These are phyloP conservation scores for Diaporthe helianthi DNA, from an alignment of 2,329 filamentous ascomycete genomes.

Conservation along the genomic window DNA sequence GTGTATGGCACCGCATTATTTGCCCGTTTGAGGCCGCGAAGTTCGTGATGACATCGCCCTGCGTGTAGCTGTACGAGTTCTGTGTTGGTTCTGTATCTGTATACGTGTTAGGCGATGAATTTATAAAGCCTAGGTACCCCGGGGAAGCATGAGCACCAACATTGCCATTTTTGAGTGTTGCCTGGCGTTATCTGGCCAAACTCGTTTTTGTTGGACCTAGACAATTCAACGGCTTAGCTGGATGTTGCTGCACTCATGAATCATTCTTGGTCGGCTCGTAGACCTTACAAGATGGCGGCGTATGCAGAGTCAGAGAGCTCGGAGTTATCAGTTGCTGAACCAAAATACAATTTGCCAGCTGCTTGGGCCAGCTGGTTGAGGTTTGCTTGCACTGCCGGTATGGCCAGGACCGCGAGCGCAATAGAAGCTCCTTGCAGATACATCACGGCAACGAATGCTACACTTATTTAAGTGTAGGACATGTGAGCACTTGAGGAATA, in stretches of 20 bases:
- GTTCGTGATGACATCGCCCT: slow-evolving; percentile 60
- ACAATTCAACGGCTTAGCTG: background rate
- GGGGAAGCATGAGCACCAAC: background rate
- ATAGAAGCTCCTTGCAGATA: slow-evolving; percentile 8
- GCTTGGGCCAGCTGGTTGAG: slow-evolving; percentile 34
- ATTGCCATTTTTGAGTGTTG: slow-evolving; percentile 71
- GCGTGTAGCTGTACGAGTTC: slow-evolving; percentile 63
- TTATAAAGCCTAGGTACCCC: background rate
- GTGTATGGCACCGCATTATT: slow-evolving; percentile 68
- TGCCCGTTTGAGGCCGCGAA: slow-evolving; percentile 57
- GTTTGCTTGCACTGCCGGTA: slow-evolving; percentile 25
- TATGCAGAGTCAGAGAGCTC: slow-evolving; percentile 63
- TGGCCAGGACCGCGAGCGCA: slow-evolving; percentile 4
- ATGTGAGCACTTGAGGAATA: too few species aligned
- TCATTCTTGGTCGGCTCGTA: background rate
- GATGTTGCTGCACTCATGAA: too few species aligned
- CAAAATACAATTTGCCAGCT: slow-evolving; percentile 58
- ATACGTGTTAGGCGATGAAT: background rate
- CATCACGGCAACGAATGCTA: too few species aligned
- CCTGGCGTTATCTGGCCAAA: slow-evolving; percentile 71
- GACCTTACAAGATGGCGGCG: slow-evolving; percentile 53
- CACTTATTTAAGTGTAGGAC: too few species aligned
- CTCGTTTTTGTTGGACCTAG: slow-evolving; percentile 56
- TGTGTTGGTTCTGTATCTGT: slow-evolving; percentile 60
- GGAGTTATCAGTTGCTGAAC: slow-evolving; percentile 67